Evolutionary conservation across 176 grass and related monocot species (phyloP).

Genomic region (Oryza longistaminata): DNA sequence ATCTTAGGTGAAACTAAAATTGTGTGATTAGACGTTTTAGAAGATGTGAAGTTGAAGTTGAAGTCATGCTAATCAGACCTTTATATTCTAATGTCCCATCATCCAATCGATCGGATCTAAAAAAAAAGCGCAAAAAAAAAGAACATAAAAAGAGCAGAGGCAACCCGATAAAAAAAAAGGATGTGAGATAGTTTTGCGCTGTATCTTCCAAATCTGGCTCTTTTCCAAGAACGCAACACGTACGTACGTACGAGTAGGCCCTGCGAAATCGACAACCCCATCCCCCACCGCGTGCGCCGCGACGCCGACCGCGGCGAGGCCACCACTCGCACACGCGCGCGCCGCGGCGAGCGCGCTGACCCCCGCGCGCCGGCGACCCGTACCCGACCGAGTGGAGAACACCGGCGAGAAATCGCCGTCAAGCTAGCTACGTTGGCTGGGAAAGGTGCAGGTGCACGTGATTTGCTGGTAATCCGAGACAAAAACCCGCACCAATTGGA

Average conservation of each 20-base stretch:
- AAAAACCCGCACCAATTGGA: not conserved
- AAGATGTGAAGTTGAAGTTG: no score
- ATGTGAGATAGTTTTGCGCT: not conserved
- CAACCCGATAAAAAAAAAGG: not conserved
- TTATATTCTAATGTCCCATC: not conserved
- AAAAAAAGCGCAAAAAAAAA: not conserved
- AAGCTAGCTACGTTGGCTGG: not conserved
- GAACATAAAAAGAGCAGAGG: not conserved
- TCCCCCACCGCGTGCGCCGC: not conserved
- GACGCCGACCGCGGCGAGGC: conserved; percentile 2
- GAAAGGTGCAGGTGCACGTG: not conserved
- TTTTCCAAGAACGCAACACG: not conserved
- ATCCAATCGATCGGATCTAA: not conserved
- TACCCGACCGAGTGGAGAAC: not conserved
- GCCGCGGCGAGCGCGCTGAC: not conserved
- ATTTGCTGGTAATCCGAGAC: not conserved
- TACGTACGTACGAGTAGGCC: not conserved
- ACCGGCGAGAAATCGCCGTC: not conserved
- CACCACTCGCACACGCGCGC: not conserved
- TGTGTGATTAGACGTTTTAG: no score
- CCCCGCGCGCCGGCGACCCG: not conserved
- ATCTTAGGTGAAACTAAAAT: no score
- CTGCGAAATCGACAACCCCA: not conserved
- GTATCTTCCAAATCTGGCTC: not conserved
- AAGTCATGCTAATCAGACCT: no score